Base-by-base conservation (phyloP, 192 early-diverging fungal genomes). In the Coemansia erecta region DNA sequence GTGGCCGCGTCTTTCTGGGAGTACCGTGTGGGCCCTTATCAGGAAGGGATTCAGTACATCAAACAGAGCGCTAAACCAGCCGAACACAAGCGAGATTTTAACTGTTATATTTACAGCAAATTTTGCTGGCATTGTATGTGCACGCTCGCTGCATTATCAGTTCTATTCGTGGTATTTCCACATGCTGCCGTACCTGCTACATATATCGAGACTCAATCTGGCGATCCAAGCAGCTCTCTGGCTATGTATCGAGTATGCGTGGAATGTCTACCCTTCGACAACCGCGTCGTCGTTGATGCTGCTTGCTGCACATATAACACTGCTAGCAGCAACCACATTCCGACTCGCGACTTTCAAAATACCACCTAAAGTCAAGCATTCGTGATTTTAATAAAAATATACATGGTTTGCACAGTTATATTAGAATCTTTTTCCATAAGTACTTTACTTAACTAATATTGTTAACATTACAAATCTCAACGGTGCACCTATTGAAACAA, bases 141-240 rank as follows among this genome's bases (percentile, higher is more conserved):
- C 94, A 6, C 74, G 96, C 21, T 89, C 90, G 1, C 74, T 98
- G 54, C 96, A 98, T 66, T 97, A 96, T 66, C 94, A 97, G 82
- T 98, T 98, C 67, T 98, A 93, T 63, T 81, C 91, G 0, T 98
- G 96, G 96, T 98, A 97, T 70, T 90, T 77, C 37, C 88, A 91
- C 70, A 83, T 86, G 33, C 41, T 97, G 31, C 96, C 96, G 12
- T 91, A 89, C 51, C 64, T 98, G 9, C 62, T 94, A 13, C 89
- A 85, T 79, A 28, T 54, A 10, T 55, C 65, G 14, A 44, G 28
- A 14, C 46, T 72, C 37, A 50, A 57, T 5, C 4, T 57, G 23
- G 33, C 9, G 9, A 26, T 12, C 7, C 51, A 50, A 56, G 28
- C 45, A 26, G 58, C 49, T 2, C 42, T 64, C 21, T 79, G 76